Base-by-base conservation (phyloP, 352 stramenopile genomes). In the Globisporangium emineosum region DNA sequence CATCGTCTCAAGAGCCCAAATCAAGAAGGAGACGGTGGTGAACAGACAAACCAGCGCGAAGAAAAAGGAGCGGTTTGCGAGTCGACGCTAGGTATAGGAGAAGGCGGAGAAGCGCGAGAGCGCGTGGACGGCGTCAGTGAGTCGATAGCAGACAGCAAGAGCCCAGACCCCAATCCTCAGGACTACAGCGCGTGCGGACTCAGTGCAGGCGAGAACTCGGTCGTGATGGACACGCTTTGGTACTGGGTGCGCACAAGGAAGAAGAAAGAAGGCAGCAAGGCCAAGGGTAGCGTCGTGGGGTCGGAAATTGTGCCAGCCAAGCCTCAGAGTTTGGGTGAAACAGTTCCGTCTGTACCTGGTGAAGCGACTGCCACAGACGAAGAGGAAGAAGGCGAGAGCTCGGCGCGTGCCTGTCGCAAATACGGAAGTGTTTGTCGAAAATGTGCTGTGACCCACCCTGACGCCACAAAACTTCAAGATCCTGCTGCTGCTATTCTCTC, bases 381-480 rank as follows among this genome's bases (percentile, higher is more conserved):
- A 19, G 12, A 13, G 3, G 27, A 27, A 7, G 32, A 32, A 2
- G 7, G 3, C 33, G 32, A 40, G 13, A 35, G 15, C 21, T 37
- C 27, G 5, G 29, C 30, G 12, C 43, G 61, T 19, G 69, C 67
- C 1, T 79, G 73, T 42, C 49, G 60, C 15, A 70, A 72, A 4
- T 80, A 72, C 32, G 73, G 73, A 8, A 60, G 67, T 3, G 6
- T 71, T 6, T 79, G 72, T 37, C 37, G 23, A 13, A 5, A 52
- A 12, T 79, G 72, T 42, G 21, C 40, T 45, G 40, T 15, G 1
- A 15, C 30, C n/a, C 9, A 27, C 35, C 25, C 17, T 9, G 9
- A 10, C 33, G 2, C 5, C 51, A 21, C 49, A 52, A 23, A 2
- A 42, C 9, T 10, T 15, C 35, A 17, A 30, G 49, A 59, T 37